phyloP scores from a whole-genome alignment of 352 stramenopile genomes.

The Phytophthora pini region DNA sequence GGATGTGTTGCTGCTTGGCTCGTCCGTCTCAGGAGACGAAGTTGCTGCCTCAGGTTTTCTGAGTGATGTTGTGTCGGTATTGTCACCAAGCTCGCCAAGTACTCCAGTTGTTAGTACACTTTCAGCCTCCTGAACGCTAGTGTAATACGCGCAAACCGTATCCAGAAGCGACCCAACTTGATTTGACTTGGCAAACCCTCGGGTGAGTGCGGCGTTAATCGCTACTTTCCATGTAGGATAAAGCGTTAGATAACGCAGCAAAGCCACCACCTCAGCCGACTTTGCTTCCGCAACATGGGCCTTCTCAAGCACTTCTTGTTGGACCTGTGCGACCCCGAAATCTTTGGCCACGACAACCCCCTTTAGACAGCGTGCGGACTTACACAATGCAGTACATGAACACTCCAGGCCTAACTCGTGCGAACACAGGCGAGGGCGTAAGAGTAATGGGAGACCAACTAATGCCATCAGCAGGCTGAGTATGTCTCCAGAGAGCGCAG shows the following conservation, averaged over 20 bases:
- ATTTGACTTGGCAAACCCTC: conserved; percentile 58
- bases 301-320: conserved; percentile 53
- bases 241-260: conserved; percentile 81
- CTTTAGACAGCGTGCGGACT: conserved; percentile 74
- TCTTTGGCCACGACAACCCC: conserved; percentile 44
- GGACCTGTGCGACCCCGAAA: conserved; percentile 27
- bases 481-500: conserved; percentile 40
- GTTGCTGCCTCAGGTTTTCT: conserved; percentile 65
- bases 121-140: conserved; percentile 38
- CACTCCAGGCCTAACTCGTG: conserved; percentile 86
- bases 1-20: conserved; percentile 28
- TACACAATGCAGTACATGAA: conserved; percentile 66
- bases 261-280: conserved; percentile 61
- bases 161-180: conserved; percentile 65
- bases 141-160: conserved; percentile 75
- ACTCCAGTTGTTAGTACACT: conserved; percentile 1
- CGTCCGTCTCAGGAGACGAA: conserved; percentile 67
- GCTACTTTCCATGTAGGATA: conserved; percentile 84
- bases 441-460: conserved; percentile 65
- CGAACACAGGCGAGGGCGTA: conserved; percentile 72
- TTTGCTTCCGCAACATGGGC: conserved; percentile 63
- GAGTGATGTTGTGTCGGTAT: conserved; percentile 26
- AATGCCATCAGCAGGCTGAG: conserved; percentile 70
- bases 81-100: conserved; percentile 2
- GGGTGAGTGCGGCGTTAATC: conserved; percentile 67